Evolutionary conservation across 306 rosid genomes (phyloP), one percentile per base, ranked within the genome.

Genomic region (Vicia sativa): DNA sequence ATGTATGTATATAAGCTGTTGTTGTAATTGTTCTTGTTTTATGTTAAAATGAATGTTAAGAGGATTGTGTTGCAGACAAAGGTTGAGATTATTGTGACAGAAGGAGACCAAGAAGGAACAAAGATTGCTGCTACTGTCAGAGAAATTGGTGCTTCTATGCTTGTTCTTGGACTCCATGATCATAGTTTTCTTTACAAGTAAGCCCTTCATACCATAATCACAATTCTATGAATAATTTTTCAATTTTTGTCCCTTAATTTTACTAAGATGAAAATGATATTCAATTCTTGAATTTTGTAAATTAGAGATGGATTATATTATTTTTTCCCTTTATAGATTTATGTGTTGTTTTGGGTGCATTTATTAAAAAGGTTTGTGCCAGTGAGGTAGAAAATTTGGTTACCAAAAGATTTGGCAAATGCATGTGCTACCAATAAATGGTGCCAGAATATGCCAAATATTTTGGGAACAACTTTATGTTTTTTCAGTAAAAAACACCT

Each of bases 181-280:
- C 90, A 78, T 57, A 90, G 99, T 80, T 93, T 93, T 81, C 95
- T 93, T 48, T 90, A 90, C 91, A 87, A 74, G 96, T 90, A 80
- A 87, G 93, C 2, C 2, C 23, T 21, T 21, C 23, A 21, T n/a
- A n/a, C n/a, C n/a, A n/a, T 21, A 21, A 21, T 25, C 28, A 25
- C 3, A 25, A 25, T 25, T 3, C 28, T 3, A 25, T 28, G 1
- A 28, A 28, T 28, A 3, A 4, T 28, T 28, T 28, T 28, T 28
- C 31, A 28, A 28, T 28, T 25, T 2, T 25, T 25, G 28, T 25
- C 28, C 28, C 28, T 28, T 6, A 28, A 28, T 3, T 28, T 28
- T 26, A 26, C 29, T 26, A 26, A 3, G 6, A 3, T 28, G 31
- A 28, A 28, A 4, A 4, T 21, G 23, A 21, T 21, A 21, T 21